Percentiles rank a stretch among this genome's conserved stretches.
These are phyloP conservation scores for Sordariomycetes sp. DNA, from an alignment of 2,329 filamentous ascomycete species.

Conservation along the genomic window DNA sequence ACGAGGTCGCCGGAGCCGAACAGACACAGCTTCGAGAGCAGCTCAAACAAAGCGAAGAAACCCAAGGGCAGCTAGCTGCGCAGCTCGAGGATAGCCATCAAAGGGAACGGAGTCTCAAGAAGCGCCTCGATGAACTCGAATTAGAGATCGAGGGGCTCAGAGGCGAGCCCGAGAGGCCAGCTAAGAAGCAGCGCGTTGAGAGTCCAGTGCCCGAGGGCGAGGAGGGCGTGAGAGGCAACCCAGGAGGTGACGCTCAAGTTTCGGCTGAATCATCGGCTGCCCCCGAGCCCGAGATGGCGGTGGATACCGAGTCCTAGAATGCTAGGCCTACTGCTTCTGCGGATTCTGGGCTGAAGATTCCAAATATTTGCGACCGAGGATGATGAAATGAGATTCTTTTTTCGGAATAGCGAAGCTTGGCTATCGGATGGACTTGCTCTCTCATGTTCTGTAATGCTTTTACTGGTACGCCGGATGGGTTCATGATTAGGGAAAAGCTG, in stretches of 20 bases:
- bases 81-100: conserved; percentile 70
- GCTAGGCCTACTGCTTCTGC: not conserved
- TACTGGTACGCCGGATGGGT: not conserved
- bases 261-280: not conserved
- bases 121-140: conserved; percentile 72
- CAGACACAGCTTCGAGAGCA: conserved; percentile 49
- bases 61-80: conserved; percentile 38
- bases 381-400: not conserved
- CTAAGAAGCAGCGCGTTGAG: conserved; percentile 6
- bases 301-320: conserved; percentile 1
- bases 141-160: conserved; percentile 32
- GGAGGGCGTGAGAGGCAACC: not conserved
- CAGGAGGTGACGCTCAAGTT: not conserved
- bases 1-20: conserved; percentile 45
- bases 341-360: not conserved
- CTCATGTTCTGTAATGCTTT: not conserved
- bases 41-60: conserved; percentile 34
- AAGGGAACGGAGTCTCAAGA: conserved; percentile 73
- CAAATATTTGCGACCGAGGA: not conserved
- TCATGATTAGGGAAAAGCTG: not conserved
- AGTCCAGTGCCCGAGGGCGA: not conserved
- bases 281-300: not conserved
- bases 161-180: conserved; percentile 5
- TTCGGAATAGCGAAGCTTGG: not conserved
- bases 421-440: not conserved